Evolutionary conservation across 495 filamentous ascomycete genomes (phyloP).

Genomic region (Lepidopterella palustris): DNA sequence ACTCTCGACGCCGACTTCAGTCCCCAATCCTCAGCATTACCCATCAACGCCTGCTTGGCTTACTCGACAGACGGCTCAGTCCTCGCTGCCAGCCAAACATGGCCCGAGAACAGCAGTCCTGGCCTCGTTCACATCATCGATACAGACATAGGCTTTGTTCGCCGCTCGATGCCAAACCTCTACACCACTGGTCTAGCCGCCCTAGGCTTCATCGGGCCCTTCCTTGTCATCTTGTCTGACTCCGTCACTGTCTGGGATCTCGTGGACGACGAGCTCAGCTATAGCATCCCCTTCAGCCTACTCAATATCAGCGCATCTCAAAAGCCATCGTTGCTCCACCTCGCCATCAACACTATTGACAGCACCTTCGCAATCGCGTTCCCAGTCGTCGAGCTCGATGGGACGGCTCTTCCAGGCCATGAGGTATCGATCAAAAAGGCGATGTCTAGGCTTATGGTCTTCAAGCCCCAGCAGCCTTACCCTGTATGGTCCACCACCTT

Average conservation of each 20-base stretch:
- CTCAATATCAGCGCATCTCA: constrained; percentile 29
- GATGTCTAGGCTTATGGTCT: constrained; percentile 47
- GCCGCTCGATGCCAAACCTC: constrained; percentile 49
- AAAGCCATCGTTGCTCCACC: constrained; percentile 45
- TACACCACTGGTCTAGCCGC: constrained; percentile 47
- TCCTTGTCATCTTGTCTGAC: constrained; percentile 56
- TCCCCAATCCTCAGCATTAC: constrained; percentile 23
- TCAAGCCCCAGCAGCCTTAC: constrained; percentile 42
- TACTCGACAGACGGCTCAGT: constrained; percentile 87
- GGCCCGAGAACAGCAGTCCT: constrained; percentile 39
- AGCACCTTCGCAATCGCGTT: constrained; percentile 53
- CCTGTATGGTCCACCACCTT: constrained; percentile 47
- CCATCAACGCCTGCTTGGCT: constrained; percentile 49
- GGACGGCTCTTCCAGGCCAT: constrained; percentile 4
- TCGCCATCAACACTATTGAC: constrained; percentile 48
- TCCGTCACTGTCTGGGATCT: constrained; percentile 42
- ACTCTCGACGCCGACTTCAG: constrained; percentile 25
- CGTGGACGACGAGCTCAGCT: constrained; percentile 20
- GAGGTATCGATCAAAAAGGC: constrained; percentile 26
- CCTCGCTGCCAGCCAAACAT: constrained; percentile 53
- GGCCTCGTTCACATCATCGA: constrained; percentile 56
- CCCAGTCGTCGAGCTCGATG: constrained; percentile 32
- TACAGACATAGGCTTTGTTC: constrained; percentile 49
- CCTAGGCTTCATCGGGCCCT: constrained; percentile 53
- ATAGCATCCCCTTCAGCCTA: constrained; percentile 36